Evolutionary conservation across 192 early-diverging fungal species (phyloP).

Genomic region (Dissophora globulifera): DNA sequence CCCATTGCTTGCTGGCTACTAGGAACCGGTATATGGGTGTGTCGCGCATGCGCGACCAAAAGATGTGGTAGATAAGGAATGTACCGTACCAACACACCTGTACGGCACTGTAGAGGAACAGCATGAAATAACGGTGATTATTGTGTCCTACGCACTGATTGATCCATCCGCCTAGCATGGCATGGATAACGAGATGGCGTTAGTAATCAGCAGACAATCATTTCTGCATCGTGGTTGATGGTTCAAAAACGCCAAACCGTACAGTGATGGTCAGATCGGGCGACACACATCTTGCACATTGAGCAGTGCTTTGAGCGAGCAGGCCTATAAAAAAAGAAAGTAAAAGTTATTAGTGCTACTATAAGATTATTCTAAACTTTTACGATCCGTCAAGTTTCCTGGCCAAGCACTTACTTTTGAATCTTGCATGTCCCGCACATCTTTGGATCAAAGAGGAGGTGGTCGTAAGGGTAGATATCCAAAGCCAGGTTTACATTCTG

Average conservation of each 20-base stretch:
- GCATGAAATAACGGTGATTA: constrained; percentile 64
- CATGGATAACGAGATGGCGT: no score
- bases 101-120: constrained; percentile 57
- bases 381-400: no score
- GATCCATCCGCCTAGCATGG: constrained; percentile 55
- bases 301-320: constrained; percentile 69
- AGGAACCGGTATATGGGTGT: constrained; percentile 49
- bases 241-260: constrained; percentile 1
- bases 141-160: constrained; percentile 65
- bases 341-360: no score
- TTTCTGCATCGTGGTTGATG: background rate
- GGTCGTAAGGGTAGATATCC: constrained; percentile 58
- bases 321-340: constrained; percentile 43
- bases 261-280: constrained; percentile 63
- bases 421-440: constrained; percentile 62
- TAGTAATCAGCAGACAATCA: no score
- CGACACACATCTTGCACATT: constrained; percentile 63
- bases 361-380: no score
- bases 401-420: constrained; percentile 58
- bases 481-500: constrained; percentile 55
- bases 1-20: constrained; percentile 29
- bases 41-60: constrained; percentile 41
- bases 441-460: constrained; percentile 60
- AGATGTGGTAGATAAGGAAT: constrained; percentile 57
- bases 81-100: constrained; percentile 63